Percentiles rank a stretch among this genome's conserved stretches.
phyloP scores from a whole-genome alignment of 495 filamentous ascomycete species.

The Xylaria grammica region DNA sequence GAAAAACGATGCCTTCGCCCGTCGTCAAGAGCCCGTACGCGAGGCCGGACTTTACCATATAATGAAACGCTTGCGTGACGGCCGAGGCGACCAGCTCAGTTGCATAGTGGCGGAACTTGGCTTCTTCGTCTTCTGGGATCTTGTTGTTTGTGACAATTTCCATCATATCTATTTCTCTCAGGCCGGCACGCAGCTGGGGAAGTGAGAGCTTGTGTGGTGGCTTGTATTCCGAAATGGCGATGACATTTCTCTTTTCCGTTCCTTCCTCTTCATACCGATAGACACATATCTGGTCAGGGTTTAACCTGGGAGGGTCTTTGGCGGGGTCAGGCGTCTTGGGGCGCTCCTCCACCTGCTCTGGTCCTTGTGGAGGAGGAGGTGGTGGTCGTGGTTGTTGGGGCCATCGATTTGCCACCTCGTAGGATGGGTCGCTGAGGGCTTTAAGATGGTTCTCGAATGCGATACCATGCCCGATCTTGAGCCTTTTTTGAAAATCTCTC shows the following conservation, averaged over 20 bases:
- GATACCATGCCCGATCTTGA: too few relatives aligned
- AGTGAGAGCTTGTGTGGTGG: constrained; percentile 12
- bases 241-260: not conserved
- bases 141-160: not conserved
- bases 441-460: too few relatives aligned
- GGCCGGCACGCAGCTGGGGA: not conserved
- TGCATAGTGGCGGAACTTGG: not conserved
- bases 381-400: constrained; percentile 28
- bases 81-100: not conserved
- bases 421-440: not conserved
- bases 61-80: constrained; percentile 32
- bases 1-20: constrained; percentile 38
- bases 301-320: not conserved
- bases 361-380: constrained; percentile 34
- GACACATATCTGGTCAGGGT: constrained; percentile 17
- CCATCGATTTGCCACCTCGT: constrained; percentile 29
- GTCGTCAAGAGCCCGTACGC: constrained; percentile 41
- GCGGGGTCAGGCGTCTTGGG: not conserved
- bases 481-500: too few relatives aligned
- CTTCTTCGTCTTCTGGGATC: not conserved
- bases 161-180: not conserved
- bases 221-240: constrained; percentile 12
- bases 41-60: constrained; percentile 41
- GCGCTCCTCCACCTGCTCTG: constrained; percentile 30
- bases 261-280: not conserved